Evolutionary conservation across 1,139 yeast species (phyloP).

Genomic region (Scheffersomyces stambukii): DNA sequence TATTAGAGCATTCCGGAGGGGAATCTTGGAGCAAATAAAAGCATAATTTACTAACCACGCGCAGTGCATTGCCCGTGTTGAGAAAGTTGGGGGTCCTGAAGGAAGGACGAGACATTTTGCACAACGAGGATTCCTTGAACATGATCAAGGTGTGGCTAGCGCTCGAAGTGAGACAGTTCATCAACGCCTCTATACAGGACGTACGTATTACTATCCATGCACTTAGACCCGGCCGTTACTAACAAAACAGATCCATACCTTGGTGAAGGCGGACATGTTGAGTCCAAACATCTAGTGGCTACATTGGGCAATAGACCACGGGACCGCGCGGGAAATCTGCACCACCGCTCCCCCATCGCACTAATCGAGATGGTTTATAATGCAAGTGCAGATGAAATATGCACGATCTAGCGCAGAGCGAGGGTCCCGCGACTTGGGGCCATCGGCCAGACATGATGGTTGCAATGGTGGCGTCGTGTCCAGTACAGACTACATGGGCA

Average conservation of each 20-base stretch:
- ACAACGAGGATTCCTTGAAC: conserved; percentile 58
- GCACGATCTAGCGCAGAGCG: too few relatives aligned
- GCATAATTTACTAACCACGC: conserved; percentile 22
- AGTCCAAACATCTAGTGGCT: conserved; percentile 39
- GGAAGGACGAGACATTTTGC: conserved; percentile 58
- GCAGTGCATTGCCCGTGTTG: conserved; percentile 80
- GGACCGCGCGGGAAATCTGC: neutral
- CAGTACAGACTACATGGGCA: too few relatives aligned
- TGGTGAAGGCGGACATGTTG: conserved; percentile 49
- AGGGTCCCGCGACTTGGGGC: too few relatives aligned
- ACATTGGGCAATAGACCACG: neutral
- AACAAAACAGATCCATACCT: conserved; percentile 36
- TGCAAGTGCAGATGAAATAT: too few relatives aligned
- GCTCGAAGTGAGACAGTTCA: conserved; percentile 81
- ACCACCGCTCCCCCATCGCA: too few relatives aligned
- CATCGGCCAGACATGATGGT: too few relatives aligned
- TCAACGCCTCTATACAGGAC: conserved; percentile 81
- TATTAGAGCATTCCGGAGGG: too few relatives aligned
- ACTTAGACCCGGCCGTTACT: conserved; percentile 11
- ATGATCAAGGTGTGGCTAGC: conserved; percentile 93
- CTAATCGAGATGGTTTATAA: too few relatives aligned
- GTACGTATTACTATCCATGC: conserved; percentile 31
- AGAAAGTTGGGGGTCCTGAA: conserved; percentile 73
- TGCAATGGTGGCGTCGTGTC: too few relatives aligned
- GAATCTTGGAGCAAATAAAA: conserved; percentile 15